Base-by-base conservation (phyloP, 495 filamentous ascomycete species). In the Delitschia confertaspora region DNA sequence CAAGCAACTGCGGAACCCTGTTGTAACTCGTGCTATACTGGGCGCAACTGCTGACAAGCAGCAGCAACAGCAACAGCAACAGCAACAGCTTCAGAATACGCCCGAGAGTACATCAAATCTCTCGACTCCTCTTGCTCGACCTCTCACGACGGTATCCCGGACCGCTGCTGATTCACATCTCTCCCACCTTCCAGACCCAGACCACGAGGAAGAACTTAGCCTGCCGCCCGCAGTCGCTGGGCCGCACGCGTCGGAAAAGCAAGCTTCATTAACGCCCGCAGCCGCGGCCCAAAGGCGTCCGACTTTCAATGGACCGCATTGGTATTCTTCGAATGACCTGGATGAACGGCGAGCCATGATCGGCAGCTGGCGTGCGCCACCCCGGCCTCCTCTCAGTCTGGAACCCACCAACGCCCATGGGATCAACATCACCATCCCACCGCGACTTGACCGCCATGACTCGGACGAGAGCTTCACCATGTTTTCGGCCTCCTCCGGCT, bases 401-500 rank as follows among this genome's bases (percentile, higher is more conserved):
- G 51, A 64, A 13, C 60, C 60, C 5, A 33, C 51, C 20, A 33
- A 39, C 27, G 27, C 43, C 14, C 49, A 54, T 26, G 50, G 55
- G 41, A 50, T 50, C 41, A 59, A 66, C 27, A 61, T 64, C 25
- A 52, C 66, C 16, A 56, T 52, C 8, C 55, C 61, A 4, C 59
- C 69, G 16, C 61, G 64, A 0, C 70, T 78, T 14, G 55, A 71
- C 17, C 72, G 82, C 16, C 79, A 82, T 33, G 79, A 87, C 49
- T 93, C 86, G 1, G 74, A 79, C 17, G 86, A 89, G 47, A 88
- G 83, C 51, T 85, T 85, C 51, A 75, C 81, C 23, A 76, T 91
- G 68, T 86, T 93, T 59, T 87, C 80, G n/a, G 73, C 79, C 6
- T 88, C 84, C 2, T 76, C 78, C 9, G 74, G 79, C 13, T 61